Evolutionary conservation across 2,329 filamentous ascomycete species (phyloP), one percentile per base, ranked within the genome.

Genomic region (Phoma sp.): DNA sequence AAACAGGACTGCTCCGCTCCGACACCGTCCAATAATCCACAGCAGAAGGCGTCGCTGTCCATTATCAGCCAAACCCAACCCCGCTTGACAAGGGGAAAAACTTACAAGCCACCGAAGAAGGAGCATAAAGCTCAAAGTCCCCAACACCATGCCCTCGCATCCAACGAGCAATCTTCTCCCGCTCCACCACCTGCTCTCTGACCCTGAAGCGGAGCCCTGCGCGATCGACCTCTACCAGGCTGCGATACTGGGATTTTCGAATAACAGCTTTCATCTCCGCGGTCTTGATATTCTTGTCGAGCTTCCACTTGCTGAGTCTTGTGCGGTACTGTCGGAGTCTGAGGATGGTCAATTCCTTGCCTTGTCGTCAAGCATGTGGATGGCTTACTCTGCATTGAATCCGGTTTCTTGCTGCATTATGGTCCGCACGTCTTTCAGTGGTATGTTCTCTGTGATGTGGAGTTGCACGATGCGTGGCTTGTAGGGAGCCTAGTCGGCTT

Each of bases 221-320:
- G 24, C 63, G 61, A 21, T 57, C 22, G 10, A 21, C 21, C 22
- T 70, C 58, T 5, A 63, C 10, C n/a, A 69, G 57, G 12, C 58
- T 60, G 31, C 65, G 56, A n/a, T 47, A 37, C 29, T 69, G 63
- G 6, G 25, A 53, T 25, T 63, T 65, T 22, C 63, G 43, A 10
- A 69, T 61, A 10, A 69, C 68, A 8, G 64, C 63, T 39, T 54
- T 27, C 58, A 65, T 67, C 44, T 69, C 65, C 4, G 50, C 9
- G 0, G 50, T 21, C 43, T 64, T 69, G 21, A 66, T 35, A 13
- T 69, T 66, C 47, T 67, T 69, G 50, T 63, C 60, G 12, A 56
- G 39, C 7, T 53, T 45, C 66, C 60, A 67, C 37, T 64, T 44
- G 13, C 21, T 62, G 32, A 67, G 58, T 12, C 57, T 60, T 31